phyloP scores from a whole-genome alignment of 2,329 filamentous ascomycete genomes.

The Alternaria solani region DNA sequence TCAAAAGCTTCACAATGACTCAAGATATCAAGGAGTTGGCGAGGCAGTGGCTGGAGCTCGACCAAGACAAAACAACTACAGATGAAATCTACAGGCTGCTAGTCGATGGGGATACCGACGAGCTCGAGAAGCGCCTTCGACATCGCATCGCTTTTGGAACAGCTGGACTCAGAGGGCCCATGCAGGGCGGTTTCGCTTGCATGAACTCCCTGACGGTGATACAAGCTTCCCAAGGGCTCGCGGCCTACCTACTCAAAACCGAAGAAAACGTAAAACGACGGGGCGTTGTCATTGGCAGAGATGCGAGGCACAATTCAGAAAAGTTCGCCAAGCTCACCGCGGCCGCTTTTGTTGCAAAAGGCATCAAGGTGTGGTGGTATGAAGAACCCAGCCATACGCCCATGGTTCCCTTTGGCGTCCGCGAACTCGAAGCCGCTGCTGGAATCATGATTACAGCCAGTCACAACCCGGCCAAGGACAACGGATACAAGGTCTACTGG shows the following conservation, averaged over 20 bases:
- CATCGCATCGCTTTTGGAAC: constrained; percentile 69
- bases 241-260: constrained; percentile 63
- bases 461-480: constrained; percentile 70
- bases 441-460: constrained; percentile 73
- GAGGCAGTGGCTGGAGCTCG: constrained; percentile 66
- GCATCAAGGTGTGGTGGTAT: constrained; percentile 68
- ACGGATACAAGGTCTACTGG: constrained; percentile 75
- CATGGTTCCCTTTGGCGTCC: constrained; percentile 68
- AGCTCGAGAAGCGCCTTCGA: constrained; percentile 62
- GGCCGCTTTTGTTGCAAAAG: constrained; percentile 65
- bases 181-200: constrained; percentile 70
- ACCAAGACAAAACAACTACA: constrained; percentile 62
- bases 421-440: constrained; percentile 61
- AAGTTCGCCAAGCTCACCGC: constrained; percentile 68
- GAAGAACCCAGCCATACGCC: constrained; percentile 66
- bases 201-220: constrained; percentile 68
- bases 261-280: constrained; percentile 53
- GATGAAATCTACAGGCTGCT: constrained; percentile 64
- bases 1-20: constrained; percentile 31
- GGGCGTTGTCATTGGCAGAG: constrained; percentile 68
- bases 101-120: constrained; percentile 53
- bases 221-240: constrained; percentile 71
- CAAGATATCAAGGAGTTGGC: constrained; percentile 55
- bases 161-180: constrained; percentile 68
- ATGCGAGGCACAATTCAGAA: constrained; percentile 69